Base-by-base conservation (phyloP, 2,329 filamentous ascomycete species). In the Epichloe scottii region DNA sequence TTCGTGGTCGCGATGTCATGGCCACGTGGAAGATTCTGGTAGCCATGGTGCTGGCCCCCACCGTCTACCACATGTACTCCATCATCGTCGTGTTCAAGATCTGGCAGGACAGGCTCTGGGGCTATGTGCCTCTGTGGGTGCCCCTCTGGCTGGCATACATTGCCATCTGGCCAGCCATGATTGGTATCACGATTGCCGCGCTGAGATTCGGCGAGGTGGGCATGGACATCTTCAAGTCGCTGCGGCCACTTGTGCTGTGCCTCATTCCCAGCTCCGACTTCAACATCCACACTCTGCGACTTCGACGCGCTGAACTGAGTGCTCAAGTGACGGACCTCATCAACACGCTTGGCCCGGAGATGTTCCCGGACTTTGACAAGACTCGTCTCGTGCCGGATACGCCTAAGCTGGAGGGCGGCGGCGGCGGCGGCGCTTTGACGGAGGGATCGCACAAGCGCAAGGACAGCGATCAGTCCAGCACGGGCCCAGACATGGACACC, bases 161-260 rank as follows among this genome's bases (percentile, higher is more conserved):
- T 10, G 78, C 81, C 39, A 86, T 89, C 47, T 84, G 87, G 71
- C 75, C 88, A 46, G 71, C 94, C 57, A 95, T 95, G 73, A 86
- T 90, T 5, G 78, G 82, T 23, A 85, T 96, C 59, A 96, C 90
- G 0, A 96, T 95, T 66, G 90, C 89, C 4, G 89, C 93, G 6
- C 81, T 98, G 49, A 85, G 93, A 11, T 95, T 97, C 58, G 93
- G 93, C 45, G 93, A 98, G 70, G 85, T 95, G n/a, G 93, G 91
- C 49, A 96, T 98, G 89, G 93, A 98, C 63, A 96, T 98, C 51
- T 74, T 93, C 71, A 98, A 97, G 69, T 97, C 91, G 0, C 77
- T 98, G 15, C 81, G 89, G 10, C 93, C 93, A 5, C 78, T 98
- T 10, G 74, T 95, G 44, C 75, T 96, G 35, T 93, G 87, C 57